Evolutionary conservation across 768 basidiomycete species (phyloP).

Genomic region (Cytidiella melzeri): DNA sequence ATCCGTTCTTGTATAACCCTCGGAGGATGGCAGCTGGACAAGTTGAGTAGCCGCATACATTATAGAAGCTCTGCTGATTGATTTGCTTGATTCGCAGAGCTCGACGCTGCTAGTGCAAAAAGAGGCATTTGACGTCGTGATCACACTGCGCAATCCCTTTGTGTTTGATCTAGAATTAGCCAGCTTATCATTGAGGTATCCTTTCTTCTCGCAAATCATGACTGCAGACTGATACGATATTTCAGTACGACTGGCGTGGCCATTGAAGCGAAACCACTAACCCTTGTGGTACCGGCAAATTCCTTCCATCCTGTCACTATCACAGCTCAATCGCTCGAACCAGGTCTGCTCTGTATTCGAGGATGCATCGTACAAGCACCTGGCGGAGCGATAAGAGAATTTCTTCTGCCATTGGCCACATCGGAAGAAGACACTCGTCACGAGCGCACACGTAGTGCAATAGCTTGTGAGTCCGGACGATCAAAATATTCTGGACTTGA

Average conservation of each 20-base stretch:
- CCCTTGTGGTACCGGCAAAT: constrained; percentile 65
- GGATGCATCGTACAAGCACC: constrained; percentile 77
- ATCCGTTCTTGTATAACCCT: constrained; percentile 93
- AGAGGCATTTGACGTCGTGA: constrained; percentile 74
- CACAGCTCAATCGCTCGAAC: constrained; percentile 53
- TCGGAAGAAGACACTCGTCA: constrained; percentile 63
- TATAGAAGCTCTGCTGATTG: not conserved
- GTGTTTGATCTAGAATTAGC: constrained; percentile 89
- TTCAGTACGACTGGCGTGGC: constrained; percentile 74
- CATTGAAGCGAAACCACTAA: constrained; percentile 60
- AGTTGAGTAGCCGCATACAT: constrained; percentile 31
- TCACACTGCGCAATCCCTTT: constrained; percentile 88
- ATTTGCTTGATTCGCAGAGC: constrained; percentile 29
- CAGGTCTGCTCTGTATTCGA: constrained; percentile 65
- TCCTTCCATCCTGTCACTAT: constrained; percentile 71
- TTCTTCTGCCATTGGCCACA: constrained; percentile 68
- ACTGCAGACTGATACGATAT: not conserved
- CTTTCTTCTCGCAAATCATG: not conserved
- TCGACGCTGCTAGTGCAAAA: constrained; percentile 72
- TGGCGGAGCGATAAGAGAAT: constrained; percentile 65
- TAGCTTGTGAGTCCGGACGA: constrained; percentile 61
- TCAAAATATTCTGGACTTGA: constrained; percentile 73
- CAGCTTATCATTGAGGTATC: constrained; percentile 72
- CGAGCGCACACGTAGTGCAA: constrained; percentile 48
- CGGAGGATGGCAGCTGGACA: constrained; percentile 53